phyloP scores from a whole-genome alignment of 2,329 filamentous ascomycete species.

The Trichoderma semiorbis region DNA sequence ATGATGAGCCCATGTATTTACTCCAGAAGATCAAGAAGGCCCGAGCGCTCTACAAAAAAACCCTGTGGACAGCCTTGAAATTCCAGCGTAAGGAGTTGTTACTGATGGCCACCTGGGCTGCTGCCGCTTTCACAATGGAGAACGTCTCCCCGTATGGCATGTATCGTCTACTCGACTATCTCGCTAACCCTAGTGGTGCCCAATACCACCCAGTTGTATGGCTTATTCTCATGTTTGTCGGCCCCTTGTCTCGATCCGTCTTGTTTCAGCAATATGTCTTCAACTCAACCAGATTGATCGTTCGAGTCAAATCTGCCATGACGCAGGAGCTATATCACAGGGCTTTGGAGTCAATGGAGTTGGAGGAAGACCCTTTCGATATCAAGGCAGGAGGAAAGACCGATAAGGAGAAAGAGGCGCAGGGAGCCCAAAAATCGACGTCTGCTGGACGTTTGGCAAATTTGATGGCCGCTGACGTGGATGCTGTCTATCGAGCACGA shows the following conservation, averaged over 20 bases:
- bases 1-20: constrained; percentile 51
- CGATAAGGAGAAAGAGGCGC: constrained; percentile 27
- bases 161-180: constrained; percentile 51
- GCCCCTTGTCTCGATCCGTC: constrained; percentile 46
- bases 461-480: constrained; percentile 57
- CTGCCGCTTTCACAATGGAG: constrained; percentile 41
- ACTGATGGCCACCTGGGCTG: constrained; percentile 44
- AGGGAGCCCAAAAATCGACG: constrained; percentile 33
- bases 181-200: constrained; percentile 45
- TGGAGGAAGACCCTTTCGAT: constrained; percentile 52
- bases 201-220: constrained; percentile 49
- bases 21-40: constrained; percentile 43
- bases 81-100: constrained; percentile 42
- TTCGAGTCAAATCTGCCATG: constrained; percentile 54
- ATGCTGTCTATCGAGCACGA: constrained; percentile 50
- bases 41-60: constrained; percentile 41
- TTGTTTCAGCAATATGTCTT: constrained; percentile 57
- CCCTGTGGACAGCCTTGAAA: constrained; percentile 43
- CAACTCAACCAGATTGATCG: constrained; percentile 52
- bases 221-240: constrained; percentile 52
- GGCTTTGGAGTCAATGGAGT: constrained; percentile 53
- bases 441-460: constrained; percentile 53
- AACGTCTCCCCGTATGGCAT: constrained; percentile 52
- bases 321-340: constrained; percentile 57
- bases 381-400: constrained; percentile 5